Conservation (phyloP, 2,329 filamentous ascomycete species). For the Neonectria hederae region DNA sequence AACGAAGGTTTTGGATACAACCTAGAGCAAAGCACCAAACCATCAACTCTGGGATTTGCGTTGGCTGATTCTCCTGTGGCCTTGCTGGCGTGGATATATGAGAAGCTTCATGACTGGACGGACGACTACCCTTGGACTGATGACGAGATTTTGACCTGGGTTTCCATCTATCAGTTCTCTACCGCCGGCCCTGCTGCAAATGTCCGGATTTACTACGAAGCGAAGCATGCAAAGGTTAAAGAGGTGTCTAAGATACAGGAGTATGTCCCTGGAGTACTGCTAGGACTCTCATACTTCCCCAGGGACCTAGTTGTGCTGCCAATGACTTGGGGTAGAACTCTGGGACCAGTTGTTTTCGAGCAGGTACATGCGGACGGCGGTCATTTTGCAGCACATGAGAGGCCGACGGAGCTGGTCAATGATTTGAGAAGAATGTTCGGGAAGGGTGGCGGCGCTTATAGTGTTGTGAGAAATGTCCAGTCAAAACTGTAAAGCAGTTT, state of each 20-base stretch:
- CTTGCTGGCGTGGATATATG: slow-evolving; percentile 80
- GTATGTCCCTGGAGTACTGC: slow-evolving; percentile 50
- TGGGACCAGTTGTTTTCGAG: slow-evolving; percentile 70
- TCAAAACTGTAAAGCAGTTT: not conserved
- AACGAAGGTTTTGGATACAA: slow-evolving; percentile 57
- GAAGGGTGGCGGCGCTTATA: slow-evolving; percentile 56
- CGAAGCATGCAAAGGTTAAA: slow-evolving; percentile 51
- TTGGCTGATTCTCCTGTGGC: slow-evolving; percentile 76
- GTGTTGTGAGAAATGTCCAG: slow-evolving; percentile 29
- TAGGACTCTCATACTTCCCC: slow-evolving; percentile 65
- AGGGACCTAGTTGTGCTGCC: slow-evolving; percentile 65
- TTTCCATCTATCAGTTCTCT: slow-evolving; percentile 77
- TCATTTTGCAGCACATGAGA: slow-evolving; percentile 70
- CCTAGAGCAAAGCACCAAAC: slow-evolving; percentile 66
- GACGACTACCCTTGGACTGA: slow-evolving; percentile 78
- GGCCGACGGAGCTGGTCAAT: slow-evolving; percentile 59
- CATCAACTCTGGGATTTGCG: slow-evolving; percentile 76
- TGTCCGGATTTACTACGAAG: slow-evolving; percentile 78
- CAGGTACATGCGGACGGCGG: slow-evolving; percentile 60
- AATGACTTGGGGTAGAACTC: slow-evolving; percentile 63
- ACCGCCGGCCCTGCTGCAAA: slow-evolving; percentile 74
- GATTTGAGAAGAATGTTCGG: slow-evolving; percentile 70
- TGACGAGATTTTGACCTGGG: slow-evolving; percentile 80
- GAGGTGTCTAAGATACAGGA: slow-evolving; percentile 18
- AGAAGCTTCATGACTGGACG: slow-evolving; percentile 82